Evolutionary conservation across 1,139 yeast genomes (phyloP).

Genomic region (Yamadazyma mexicana): DNA sequence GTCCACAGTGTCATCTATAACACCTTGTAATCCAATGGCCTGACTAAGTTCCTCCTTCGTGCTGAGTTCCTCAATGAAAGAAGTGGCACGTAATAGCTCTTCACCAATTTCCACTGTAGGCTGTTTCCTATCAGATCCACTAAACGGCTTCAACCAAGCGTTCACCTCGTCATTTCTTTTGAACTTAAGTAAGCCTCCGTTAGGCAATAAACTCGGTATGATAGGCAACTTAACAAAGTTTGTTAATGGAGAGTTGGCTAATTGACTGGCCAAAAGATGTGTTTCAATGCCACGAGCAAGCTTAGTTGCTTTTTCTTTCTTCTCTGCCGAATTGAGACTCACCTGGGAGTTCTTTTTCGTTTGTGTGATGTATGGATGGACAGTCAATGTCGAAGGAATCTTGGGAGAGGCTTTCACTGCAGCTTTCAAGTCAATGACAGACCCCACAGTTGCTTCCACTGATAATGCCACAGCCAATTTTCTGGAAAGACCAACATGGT

Average conservation of each 20-base stretch:
- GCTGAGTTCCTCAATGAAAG: slow-evolving; percentile 36
- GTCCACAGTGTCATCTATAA: slow-evolving; percentile 41
- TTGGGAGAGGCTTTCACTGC: slow-evolving; percentile 41
- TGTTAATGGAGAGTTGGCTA: slow-evolving; percentile 38
- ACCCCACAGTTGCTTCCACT: slow-evolving; percentile 51
- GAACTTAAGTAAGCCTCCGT: slow-evolving; percentile 64
- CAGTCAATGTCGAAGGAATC: slow-evolving; percentile 40
- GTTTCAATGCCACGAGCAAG: slow-evolving; percentile 14
- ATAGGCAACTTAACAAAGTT: slow-evolving; percentile 52
- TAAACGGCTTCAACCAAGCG: slow-evolving; percentile 46
- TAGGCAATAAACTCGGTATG: slow-evolving; percentile 46
- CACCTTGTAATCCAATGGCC: slow-evolving; percentile 60
- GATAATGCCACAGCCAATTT: slow-evolving; percentile 61
- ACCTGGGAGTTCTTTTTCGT: slow-evolving; percentile 31
- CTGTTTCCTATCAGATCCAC: slow-evolving; percentile 23
- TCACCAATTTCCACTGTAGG: slow-evolving; percentile 52
- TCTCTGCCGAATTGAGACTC: slow-evolving; percentile 27
- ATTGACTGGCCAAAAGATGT: slow-evolving; percentile 16
- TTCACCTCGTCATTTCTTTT: slow-evolving; percentile 43
- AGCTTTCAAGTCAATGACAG: slow-evolving; percentile 53
- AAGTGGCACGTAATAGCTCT: slow-evolving; percentile 51
- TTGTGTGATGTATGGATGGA: slow-evolving; percentile 60
- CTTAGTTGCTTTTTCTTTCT: slow-evolving; percentile 28
- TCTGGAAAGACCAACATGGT: slow-evolving; percentile 57
- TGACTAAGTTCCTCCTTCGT: slow-evolving; percentile 15